phyloP scores from a whole-genome alignment of 2,329 filamentous ascomycete genomes.

The Fusarium sp. region DNA sequence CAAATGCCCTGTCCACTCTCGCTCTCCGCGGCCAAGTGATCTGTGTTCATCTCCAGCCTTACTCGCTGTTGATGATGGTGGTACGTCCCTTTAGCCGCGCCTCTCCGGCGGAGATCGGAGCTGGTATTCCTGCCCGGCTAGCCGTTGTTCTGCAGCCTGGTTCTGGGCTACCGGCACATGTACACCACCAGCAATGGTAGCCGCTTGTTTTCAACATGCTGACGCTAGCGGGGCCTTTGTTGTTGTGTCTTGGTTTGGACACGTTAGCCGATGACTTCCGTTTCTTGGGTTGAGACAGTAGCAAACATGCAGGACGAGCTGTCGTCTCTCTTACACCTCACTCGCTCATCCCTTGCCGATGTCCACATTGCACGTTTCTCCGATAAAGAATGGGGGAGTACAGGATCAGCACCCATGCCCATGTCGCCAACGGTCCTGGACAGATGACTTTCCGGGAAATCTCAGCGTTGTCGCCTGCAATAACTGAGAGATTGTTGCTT shows the following conservation, averaged over 20 bases:
- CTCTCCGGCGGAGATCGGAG: slow-evolving; percentile 32
- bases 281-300: not conserved
- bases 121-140: slow-evolving; percentile 13
- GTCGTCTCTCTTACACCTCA: not conserved
- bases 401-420: slow-evolving; percentile 7
- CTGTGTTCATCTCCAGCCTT: slow-evolving; percentile 31
- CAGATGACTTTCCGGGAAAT: slow-evolving; percentile 20
- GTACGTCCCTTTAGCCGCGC: slow-evolving; percentile 22
- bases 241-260: slow-evolving; percentile 11
- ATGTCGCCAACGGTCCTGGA: slow-evolving; percentile 15
- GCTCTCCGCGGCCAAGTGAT: slow-evolving; percentile 5
- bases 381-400: slow-evolving; percentile 7
- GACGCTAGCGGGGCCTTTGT: slow-evolving; percentile 24
- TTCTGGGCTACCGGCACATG: slow-evolving; percentile 8
- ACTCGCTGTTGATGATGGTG: not conserved
- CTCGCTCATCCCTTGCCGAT: not conserved
- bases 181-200: slow-evolving; percentile 22
- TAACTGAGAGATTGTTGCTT: slow-evolving; percentile 14
- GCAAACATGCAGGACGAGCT: slow-evolving; percentile 1
- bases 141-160: not conserved
- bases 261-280: not conserved
- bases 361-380: not conserved
- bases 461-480: slow-evolving; percentile 24
- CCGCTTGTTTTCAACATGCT: slow-evolving; percentile 20
- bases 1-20: slow-evolving; percentile 4